These are phyloP conservation scores for Bruguiera hainesii DNA, from an alignment of 441 rosid genomes.

Conservation along the genomic window DNA sequence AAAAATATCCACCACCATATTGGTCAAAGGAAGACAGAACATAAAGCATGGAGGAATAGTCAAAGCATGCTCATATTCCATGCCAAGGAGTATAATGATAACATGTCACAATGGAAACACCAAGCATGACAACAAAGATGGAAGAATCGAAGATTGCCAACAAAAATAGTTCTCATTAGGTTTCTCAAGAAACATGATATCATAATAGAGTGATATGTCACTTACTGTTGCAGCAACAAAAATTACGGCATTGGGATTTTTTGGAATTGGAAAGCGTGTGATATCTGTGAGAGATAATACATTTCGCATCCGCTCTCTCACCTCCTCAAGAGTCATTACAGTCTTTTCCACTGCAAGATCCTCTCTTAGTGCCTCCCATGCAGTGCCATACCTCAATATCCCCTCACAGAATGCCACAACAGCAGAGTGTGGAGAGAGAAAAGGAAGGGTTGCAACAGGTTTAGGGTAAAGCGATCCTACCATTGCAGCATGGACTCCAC, in stretches of 20 bases:
- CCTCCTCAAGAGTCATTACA: constrained; percentile 84
- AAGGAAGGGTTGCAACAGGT: constrained; percentile 90
- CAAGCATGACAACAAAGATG: no score
- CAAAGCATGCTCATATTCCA: no score
- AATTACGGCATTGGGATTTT: constrained; percentile 73
- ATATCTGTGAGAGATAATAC: constrained; percentile 97
- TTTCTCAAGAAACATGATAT: constrained; percentile 13
- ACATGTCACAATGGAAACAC: no score
- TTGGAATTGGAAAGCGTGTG: constrained; percentile 91
- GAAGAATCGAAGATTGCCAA: no score
- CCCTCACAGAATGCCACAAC: constrained; percentile 99
- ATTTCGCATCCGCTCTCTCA: constrained; percentile 83
- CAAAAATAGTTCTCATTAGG: not conserved
- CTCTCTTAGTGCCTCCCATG: constrained; percentile 93
- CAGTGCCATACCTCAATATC: constrained; percentile 80
- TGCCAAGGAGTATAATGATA: no score
- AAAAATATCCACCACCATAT: not conserved
- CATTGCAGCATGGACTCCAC: constrained; percentile 99
- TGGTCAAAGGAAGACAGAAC: no score
- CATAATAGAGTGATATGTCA: constrained; percentile 16
- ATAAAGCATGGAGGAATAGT: not conserved
- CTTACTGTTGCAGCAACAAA: constrained; percentile 97
- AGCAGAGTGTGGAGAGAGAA: constrained; percentile 95
- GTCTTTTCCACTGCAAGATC: constrained; percentile 67
- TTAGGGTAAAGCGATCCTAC: constrained; percentile 95